Evolutionary conservation across 306 rosid genomes (phyloP).

Genomic region (Cucurbita pepo): DNA sequence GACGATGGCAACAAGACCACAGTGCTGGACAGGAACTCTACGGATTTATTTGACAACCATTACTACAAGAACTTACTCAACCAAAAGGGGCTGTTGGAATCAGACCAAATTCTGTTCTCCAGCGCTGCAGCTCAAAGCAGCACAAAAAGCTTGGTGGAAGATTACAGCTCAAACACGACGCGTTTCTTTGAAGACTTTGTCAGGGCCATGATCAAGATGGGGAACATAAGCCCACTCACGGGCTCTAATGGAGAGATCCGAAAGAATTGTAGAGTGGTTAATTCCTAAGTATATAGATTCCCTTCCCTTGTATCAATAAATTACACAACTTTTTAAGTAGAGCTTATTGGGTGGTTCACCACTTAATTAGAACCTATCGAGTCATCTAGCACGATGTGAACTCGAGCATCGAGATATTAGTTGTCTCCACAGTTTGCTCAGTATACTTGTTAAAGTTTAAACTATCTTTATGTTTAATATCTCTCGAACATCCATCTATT

Average conservation of each 20-base stretch:
- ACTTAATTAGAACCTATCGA: too few species aligned
- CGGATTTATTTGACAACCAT: slow-evolving; percentile 71
- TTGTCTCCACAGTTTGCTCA: too few species aligned
- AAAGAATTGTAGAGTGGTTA: slow-evolving; percentile 47
- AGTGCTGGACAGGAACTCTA: slow-evolving; percentile 47
- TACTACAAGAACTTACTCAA: slow-evolving; percentile 49
- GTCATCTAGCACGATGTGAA: too few species aligned
- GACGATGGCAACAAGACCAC: slow-evolving; percentile 49
- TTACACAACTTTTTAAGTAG: too few species aligned
- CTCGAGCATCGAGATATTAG: too few species aligned
- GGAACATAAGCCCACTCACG: slow-evolving; percentile 40
- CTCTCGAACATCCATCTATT: too few species aligned
- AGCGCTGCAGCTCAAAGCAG: slow-evolving; percentile 27
- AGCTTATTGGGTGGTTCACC: too few species aligned
- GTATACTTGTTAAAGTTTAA: too few species aligned
- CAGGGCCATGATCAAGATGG: slow-evolving; percentile 75
- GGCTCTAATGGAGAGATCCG: slow-evolving; percentile 70
- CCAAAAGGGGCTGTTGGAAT: slow-evolving; percentile 53
- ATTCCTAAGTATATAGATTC: neutral
- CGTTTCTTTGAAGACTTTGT: slow-evolving; percentile 47
- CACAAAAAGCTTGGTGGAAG: slow-evolving; percentile 35
- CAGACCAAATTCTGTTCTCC: slow-evolving; percentile 59
- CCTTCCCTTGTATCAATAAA: too few species aligned
- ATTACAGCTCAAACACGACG: slow-evolving; percentile 20
- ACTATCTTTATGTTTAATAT: too few species aligned